Conservation (phyloP, 352 stramenopile genomes). For the Pseudoperonospora humuli region DNA sequence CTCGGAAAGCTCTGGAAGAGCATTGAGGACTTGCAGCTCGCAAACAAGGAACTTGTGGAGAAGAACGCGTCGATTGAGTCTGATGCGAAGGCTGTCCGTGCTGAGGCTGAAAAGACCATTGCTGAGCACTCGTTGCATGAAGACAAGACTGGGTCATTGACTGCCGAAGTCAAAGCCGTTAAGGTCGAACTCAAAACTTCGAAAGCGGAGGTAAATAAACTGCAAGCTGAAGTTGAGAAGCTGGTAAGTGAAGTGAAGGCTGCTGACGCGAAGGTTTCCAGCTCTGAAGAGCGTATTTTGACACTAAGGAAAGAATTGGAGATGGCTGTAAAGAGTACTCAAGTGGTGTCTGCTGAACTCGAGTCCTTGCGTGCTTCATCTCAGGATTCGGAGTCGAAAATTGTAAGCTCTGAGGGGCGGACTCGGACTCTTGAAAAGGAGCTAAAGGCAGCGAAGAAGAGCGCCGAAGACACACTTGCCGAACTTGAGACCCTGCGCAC, state of each 20-base stretch:
- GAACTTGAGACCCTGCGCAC: slow-evolving; percentile 14
- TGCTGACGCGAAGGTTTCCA: slow-evolving; percentile 10
- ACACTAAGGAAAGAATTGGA: slow-evolving; percentile 18
- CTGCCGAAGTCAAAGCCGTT: slow-evolving; percentile 20
- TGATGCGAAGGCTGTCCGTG: slow-evolving; percentile 33
- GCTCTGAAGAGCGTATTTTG: slow-evolving; percentile 9
- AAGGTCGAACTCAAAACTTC: slow-evolving; percentile 20
- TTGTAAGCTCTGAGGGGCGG: slow-evolving; percentile 8
- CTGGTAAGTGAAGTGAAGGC: slow-evolving; percentile 15
- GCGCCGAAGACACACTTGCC: slow-evolving; percentile 2
- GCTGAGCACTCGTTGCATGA: slow-evolving; percentile 25
- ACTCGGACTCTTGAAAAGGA: slow-evolving; percentile 27
- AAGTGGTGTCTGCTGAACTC: slow-evolving; percentile 4
- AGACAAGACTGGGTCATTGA: slow-evolving; percentile 23
- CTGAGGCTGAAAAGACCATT: slow-evolving; percentile 31
- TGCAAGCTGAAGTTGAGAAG: slow-evolving; percentile 24
- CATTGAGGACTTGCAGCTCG: slow-evolving; percentile 42
- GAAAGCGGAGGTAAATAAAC: slow-evolving; percentile 12
- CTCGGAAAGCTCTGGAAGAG: slow-evolving; percentile 47
- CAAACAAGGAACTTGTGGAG: slow-evolving; percentile 37
- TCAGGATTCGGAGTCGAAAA: slow-evolving; percentile 12
- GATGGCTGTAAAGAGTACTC: background rate
- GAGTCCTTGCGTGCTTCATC: slow-evolving; percentile 12
- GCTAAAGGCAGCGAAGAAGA: slow-evolving; percentile 17
- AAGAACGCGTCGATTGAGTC: slow-evolving; percentile 36